Percentiles rank a stretch among this genome's conserved stretches.
These are phyloP conservation scores for Amauroascus verrucosus DNA, from an alignment of 2,329 filamentous ascomycete genomes.

Conservation along the genomic window DNA sequence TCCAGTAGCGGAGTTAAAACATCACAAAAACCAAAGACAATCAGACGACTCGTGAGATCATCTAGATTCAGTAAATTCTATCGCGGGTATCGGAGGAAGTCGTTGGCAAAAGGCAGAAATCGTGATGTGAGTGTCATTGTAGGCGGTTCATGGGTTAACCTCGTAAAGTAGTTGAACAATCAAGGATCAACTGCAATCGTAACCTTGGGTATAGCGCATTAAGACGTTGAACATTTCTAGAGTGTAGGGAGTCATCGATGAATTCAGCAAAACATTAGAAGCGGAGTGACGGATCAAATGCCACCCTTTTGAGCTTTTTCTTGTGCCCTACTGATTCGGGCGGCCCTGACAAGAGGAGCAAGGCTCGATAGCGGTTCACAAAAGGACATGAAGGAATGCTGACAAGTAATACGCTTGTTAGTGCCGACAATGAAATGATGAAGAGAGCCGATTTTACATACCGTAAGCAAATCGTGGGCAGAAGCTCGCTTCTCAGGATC, in stretches of 20 bases:
- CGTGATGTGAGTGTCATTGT: background rate
- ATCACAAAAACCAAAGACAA: background rate
- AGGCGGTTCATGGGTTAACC: background rate
- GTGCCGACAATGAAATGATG: background rate
- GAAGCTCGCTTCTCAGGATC: conserved; percentile 95
- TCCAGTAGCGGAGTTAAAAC: background rate
- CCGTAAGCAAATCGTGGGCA: conserved; percentile 83
- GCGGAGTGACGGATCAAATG: conserved; percentile 19
- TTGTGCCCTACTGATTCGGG: conserved; percentile 71
- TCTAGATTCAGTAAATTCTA: conserved; percentile 6
- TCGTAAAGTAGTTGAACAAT: background rate
- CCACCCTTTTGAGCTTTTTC: conserved; percentile 64
- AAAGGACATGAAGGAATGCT: conserved; percentile 73
- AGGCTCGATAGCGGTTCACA: conserved; percentile 67
- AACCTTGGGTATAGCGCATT: background rate
- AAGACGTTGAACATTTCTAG: background rate
- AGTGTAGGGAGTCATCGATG: background rate
- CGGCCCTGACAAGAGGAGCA: conserved; percentile 76
- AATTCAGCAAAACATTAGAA: background rate
- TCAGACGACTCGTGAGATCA: background rate
- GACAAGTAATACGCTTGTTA: conserved; percentile 17
- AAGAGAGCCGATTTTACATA: conserved; percentile 43
- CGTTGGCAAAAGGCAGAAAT: background rate
- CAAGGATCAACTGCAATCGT: background rate
- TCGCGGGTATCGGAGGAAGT: conserved; percentile 5